phyloP scores from a whole-genome alignment of 768 basidiomycete genomes.

The Panellus pusillus region DNA sequence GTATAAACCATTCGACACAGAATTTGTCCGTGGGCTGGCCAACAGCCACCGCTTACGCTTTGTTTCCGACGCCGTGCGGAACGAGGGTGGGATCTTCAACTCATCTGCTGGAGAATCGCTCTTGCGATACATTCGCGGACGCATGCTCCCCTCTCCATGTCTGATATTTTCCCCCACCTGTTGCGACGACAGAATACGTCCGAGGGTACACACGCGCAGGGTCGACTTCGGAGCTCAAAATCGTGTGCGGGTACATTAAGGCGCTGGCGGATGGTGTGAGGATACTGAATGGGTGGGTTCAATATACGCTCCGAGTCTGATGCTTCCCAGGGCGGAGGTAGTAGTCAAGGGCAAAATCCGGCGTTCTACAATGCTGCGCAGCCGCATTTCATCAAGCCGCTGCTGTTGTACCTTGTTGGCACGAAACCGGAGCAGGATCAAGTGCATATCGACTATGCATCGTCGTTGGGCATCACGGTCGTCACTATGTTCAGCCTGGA shows the following conservation, averaged over 20 bases:
- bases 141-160: not conserved
- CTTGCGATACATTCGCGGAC: constrained; percentile 6
- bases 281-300: constrained; percentile 11
- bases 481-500: constrained; percentile 1
- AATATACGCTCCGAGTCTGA: not conserved
- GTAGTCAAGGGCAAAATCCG: too few relatives aligned
- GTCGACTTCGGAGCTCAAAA: constrained; percentile 3
- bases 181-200: constrained; percentile 8
- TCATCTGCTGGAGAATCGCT: constrained; percentile 8
- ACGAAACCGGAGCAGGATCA: constrained; percentile 10
- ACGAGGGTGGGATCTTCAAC: constrained; percentile 10
- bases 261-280: constrained; percentile 8
- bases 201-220: constrained; percentile 1
- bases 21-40: not conserved
- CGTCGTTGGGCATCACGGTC: constrained; percentile 6
- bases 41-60: constrained; percentile 8
- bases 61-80: constrained; percentile 5
- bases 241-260: constrained; percentile 7
- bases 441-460: constrained; percentile 1
- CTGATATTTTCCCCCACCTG: constrained; percentile 4
- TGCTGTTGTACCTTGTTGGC: constrained; percentile 1
- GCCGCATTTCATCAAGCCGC: not conserved
- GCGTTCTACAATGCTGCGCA: not conserved
- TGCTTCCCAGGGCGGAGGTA: not conserved
- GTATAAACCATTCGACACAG: not conserved